Base-by-base conservation (phyloP, 2,329 filamentous ascomycete genomes). In the Colletotrichum zoysiae region DNA sequence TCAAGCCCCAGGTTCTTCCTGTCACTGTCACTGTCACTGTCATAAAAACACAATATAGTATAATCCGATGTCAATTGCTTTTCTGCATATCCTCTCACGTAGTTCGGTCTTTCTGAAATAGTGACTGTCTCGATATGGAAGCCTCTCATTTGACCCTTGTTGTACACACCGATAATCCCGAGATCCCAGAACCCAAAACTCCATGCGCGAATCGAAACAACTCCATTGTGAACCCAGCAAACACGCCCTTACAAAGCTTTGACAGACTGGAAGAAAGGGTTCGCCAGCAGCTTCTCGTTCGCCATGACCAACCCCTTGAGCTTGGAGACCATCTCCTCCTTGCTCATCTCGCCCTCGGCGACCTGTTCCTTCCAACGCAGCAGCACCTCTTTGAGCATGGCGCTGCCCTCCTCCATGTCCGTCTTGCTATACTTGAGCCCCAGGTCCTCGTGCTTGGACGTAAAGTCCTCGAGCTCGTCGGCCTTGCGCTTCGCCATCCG, bases 401-500 rank as follows among this genome's bases (percentile, higher is more conserved):
- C 88, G 79, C 93, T 97, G 9, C 96, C 96, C 79, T 95, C 90
- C 77, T 97, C 95, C 0, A 98, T 93, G 76, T 99, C 95, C 74
- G 95, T 89, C 77, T 94, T 95, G 74, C 88, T 92, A 79, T 94
- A 94, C 75, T 89, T 84, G 55, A 88, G 81, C 9, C 86, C 84
- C 8, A 86, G 77, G 56, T 87, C 86, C 73, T 93, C 91, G 76
- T 93, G 90, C 83, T 95, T 95, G 62, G 89, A 89, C 0, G 93
- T 93, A 77, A 99, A 99, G 80, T 99, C 96, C 81, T 99, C 96
- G 46, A 99, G 87, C 86, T 99, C 97, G 81, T 98, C 96, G 0
- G 96, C 96, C 85, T 99, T 99, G 76, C 96, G 90, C 84, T 97
- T 97, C n/a, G 96, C 96, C 97, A 99, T 99, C 74, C 95, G 94